phyloP scores from a whole-genome alignment of 805 yeast species.

The Starmerella apis region DNA sequence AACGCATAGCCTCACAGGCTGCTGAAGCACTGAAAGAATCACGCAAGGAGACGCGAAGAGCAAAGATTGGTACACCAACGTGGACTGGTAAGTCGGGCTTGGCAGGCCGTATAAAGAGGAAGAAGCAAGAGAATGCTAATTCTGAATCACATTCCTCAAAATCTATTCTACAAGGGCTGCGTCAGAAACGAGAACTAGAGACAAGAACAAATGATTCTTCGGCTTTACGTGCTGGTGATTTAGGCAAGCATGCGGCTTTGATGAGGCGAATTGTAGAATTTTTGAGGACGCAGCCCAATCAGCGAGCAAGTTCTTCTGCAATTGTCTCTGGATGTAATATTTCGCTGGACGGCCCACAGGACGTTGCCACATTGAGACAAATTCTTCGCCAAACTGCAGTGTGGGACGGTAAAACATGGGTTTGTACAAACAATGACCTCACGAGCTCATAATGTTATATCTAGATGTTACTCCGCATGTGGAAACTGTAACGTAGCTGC shows the following conservation, averaged over 20 bases:
- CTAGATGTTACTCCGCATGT: neutral
- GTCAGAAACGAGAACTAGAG: constrained; percentile 36
- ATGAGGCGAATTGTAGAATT: constrained; percentile 36
- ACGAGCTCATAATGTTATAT: neutral
- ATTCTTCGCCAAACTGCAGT: constrained; percentile 55
- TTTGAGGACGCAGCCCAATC: constrained; percentile 33
- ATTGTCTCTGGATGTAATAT: constrained; percentile 36
- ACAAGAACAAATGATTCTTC: constrained; percentile 16
- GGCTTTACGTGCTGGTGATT: constrained; percentile 6
- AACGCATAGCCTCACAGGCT: constrained; percentile 51
- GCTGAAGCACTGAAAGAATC: constrained; percentile 50
- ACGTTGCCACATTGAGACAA: constrained; percentile 53
- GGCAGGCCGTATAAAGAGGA: constrained; percentile 47
- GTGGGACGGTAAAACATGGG: constrained; percentile 37
- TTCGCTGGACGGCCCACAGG: constrained; percentile 40
- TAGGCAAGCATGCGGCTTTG: constrained; percentile 23
- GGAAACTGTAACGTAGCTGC: neutral
- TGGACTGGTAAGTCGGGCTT: constrained; percentile 91
- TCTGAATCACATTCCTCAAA: constrained; percentile 27
- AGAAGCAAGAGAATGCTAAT: neutral
- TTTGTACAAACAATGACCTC: neutral
- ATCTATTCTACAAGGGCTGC: constrained; percentile 42
- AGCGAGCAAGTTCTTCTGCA: constrained; percentile 42
- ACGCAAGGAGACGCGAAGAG: constrained; percentile 39
- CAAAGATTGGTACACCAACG: constrained; percentile 71